Base-by-base conservation (phyloP, 192 early-diverging fungal genomes). In the Podila horticola region DNA sequence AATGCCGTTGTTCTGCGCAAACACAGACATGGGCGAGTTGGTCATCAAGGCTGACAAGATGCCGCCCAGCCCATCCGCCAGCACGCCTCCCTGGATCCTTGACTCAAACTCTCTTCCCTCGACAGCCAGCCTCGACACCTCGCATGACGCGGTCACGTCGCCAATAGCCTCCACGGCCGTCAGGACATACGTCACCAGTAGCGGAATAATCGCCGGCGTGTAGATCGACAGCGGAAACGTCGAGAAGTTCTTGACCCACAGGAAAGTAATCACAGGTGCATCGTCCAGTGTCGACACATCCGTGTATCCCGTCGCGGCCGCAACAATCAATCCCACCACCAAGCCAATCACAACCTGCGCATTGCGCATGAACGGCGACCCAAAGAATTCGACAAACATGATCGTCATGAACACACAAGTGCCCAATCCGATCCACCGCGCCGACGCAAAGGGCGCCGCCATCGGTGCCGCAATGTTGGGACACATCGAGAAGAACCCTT, bases 1-100 rank as follows among this genome's bases (percentile, higher is more conserved):
- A 36, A 88, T 84, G 36, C 87, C 87, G 29, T 88, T 88, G 57
- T 88, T 88, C 52, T 89, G 87, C 15, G 88, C 81, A 85, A 89
- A 89, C 17, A 86, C 86, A 30, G 86, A 83, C 55, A 88, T 65
- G 41, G 87, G 87, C 52, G 74, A 84, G 70, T 84, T 87, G 30
- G 87, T 88, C 73, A 88, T 85, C 34, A 85, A 71, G 1, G 88
- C 86, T 22, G 88, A 87, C 51, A 89, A 29, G 19, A 89, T 83
- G 15, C 85, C 81, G 28, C 74, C 73, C 17, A 89, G 28, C 52
- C 87, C 87, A 84, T 89, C 88, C n/a, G 88, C 88, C 36, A 89
- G 58, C 8, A 89, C 68, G 50, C 88, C 88, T 29, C 88, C 88
- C 62, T 87, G 88, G 31, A 89, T 74, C 60, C 88, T 87, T 9